Evolutionary conservation across 2,329 filamentous ascomycete species (phyloP), one percentile per base, ranked within the genome.

Genomic region (Diaporthe humulicola): DNA sequence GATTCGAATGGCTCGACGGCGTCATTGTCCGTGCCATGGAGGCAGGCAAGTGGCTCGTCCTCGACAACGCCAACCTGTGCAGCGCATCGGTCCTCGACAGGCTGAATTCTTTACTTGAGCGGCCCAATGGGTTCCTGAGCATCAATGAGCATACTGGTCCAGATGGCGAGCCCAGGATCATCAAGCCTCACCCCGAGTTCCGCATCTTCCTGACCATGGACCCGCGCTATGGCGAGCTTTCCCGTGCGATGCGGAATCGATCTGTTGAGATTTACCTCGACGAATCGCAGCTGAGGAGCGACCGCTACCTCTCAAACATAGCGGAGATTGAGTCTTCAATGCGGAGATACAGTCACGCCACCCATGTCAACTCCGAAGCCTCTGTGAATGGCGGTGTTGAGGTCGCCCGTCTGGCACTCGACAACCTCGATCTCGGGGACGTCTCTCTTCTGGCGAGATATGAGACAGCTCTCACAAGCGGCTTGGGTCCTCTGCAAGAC

Each of bases 51-150:
- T 99, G 97, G 97, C 88, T 99, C 25, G 93, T 99, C 15, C 91
- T 99, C 30, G 97, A 99, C 84, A 98, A 99, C 83, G 97, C 97
- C 75, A 99, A 99, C 80, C 89, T 99, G 74, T 99, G 97, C 85
- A 98, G 94, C 80, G 93, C 96, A 33, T 98, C 96, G 9, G 97
- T 99, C 1, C 89, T 99, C 14, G 97, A 99, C 84, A 91, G 97
- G 76, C 87, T 99, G 70, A 99, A 99, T 82, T 98, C 97, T 0
- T 86, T 99, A 12, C 92, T 98, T 10, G 97, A 99, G 82, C 80
- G 83, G 0, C 96, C 95, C 0, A 93, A 96, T 80, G 97, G 97
- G 1, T 92, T 92, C 76, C 86, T 99, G 30, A 95, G 94, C 79
- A 93, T 99, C 82, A 98, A 98, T 79, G 97, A 99, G 82, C 96